Conservation (phyloP, 2,329 filamentous ascomycete genomes). For the Cordyceps pruinosa region DNA sequence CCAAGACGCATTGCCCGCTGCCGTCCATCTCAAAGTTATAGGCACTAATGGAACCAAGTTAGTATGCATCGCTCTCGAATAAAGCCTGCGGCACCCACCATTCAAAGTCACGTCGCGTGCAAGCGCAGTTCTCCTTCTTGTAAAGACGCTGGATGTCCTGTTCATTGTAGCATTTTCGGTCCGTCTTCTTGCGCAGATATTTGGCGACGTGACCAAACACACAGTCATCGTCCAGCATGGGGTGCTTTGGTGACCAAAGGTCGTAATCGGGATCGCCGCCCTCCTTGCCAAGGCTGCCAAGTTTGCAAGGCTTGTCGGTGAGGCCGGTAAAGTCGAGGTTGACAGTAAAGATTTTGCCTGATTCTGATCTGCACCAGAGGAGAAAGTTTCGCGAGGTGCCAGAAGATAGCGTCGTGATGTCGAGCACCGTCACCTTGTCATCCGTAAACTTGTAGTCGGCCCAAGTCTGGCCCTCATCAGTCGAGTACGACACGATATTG, state of each 20-base stretch:
- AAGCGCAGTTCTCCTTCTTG: slow-evolving; percentile 71
- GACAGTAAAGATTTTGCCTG: slow-evolving; percentile 59
- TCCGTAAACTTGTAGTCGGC: slow-evolving; percentile 65
- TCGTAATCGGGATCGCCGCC: slow-evolving; percentile 64
- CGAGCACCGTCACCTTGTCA: slow-evolving; percentile 62
- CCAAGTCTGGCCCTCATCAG: slow-evolving; percentile 79
- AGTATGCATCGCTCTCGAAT: slow-evolving; percentile 16
- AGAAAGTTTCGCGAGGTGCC: slow-evolving; percentile 89
- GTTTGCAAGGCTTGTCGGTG: slow-evolving; percentile 63
- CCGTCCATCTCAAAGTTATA: slow-evolving; percentile 84
- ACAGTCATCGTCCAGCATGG: slow-evolving; percentile 69
- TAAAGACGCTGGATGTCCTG: slow-evolving; percentile 64
- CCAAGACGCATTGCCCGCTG: slow-evolving; percentile 70
- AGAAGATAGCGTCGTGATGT: slow-evolving; percentile 82
- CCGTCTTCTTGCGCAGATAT: slow-evolving; percentile 85
- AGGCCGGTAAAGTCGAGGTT: slow-evolving; percentile 87
- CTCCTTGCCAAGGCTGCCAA: slow-evolving; percentile 60
- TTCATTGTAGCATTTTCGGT: slow-evolving; percentile 74
- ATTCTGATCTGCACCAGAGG: slow-evolving; percentile 65
- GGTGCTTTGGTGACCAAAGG: slow-evolving; percentile 82
- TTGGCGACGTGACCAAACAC: slow-evolving; percentile 86
- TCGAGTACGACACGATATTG: slow-evolving; percentile 64
- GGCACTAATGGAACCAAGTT: slow-evolving; percentile 53
- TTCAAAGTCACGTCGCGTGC: slow-evolving; percentile 81
- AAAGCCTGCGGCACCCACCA: slow-evolving; percentile 54